Evolutionary conservation across 768 basidiomycete species (phyloP).

Genomic region (Suillus paluster): DNA sequence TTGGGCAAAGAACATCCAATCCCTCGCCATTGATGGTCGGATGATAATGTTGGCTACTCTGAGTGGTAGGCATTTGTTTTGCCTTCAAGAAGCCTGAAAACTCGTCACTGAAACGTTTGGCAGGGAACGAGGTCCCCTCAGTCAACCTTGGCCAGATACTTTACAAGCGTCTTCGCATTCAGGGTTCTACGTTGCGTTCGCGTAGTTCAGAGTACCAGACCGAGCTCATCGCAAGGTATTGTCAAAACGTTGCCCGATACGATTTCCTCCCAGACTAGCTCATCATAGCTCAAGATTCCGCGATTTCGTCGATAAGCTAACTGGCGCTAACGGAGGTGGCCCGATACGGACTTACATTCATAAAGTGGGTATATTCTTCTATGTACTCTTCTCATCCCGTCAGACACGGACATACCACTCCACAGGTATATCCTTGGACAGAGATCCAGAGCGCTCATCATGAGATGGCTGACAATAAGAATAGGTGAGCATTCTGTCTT

Average conservation of each 20-base stretch:
- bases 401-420: constrained; percentile 14
- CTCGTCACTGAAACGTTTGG: constrained; percentile 21
- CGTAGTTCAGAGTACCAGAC: constrained; percentile 78
- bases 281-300: constrained; percentile 48
- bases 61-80: constrained; percentile 53
- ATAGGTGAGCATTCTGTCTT: constrained; percentile 36
- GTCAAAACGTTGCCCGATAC: constrained; percentile 2
- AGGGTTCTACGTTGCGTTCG: constrained; percentile 86
- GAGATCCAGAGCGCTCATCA: constrained; percentile 80
- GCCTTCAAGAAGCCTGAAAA: constrained; percentile 21
- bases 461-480: constrained; percentile 83
- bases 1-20: constrained; percentile 73
- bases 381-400: constrained; percentile 19
- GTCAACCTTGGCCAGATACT: constrained; percentile 70
- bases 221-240: constrained; percentile 64
- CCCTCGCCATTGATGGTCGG: constrained; percentile 70
- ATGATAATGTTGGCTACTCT: constrained; percentile 72
- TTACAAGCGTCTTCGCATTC: constrained; percentile 84
- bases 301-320: constrained; percentile 62
- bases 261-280: neutral
- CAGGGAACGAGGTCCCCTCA: constrained; percentile 52
- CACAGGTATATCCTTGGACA: constrained; percentile 78
- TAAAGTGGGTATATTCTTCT: constrained; percentile 52
- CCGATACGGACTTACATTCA: constrained; percentile 77
- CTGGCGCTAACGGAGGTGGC: constrained; percentile 58